Evolutionary conservation across 495 filamentous ascomycete genomes (phyloP).

Genomic region (Parathielavia hyrcaniae): DNA sequence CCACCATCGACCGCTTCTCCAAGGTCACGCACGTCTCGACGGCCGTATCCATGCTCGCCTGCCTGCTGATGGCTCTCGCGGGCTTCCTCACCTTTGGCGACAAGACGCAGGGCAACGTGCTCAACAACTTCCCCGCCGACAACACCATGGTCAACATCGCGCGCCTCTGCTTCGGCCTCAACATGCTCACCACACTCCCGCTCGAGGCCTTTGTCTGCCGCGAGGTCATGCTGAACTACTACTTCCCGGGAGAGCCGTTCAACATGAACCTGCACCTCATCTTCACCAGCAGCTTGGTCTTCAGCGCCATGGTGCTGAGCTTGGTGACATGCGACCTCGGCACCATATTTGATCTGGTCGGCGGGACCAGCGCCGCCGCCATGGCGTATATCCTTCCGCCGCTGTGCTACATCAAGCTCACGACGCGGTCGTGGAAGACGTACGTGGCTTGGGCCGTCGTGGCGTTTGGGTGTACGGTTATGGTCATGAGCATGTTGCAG

Average conservation of each 20-base stretch:
- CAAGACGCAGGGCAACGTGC: conserved; percentile 84
- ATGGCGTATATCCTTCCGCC: conserved; percentile 94
- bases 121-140: conserved; percentile 91
- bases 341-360: conserved; percentile 89
- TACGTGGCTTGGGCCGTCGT: conserved; percentile 62
- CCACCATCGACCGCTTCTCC: conserved; percentile 90
- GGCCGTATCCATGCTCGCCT: conserved; percentile 78
- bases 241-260: conserved; percentile 70
- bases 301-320: conserved; percentile 67
- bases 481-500: conserved; percentile 75
- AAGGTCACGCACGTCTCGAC: conserved; percentile 90
- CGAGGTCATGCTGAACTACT: conserved; percentile 94
- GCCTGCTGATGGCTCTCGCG: conserved; percentile 76
- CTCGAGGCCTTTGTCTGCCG: conserved; percentile 96
- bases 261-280: conserved; percentile 78
- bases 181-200: conserved; percentile 96
- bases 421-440: conserved; percentile 68
- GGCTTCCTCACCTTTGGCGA: conserved; percentile 93
- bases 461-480: conserved; percentile 72
- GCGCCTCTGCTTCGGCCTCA: conserved; percentile 87
- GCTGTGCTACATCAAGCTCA: conserved; percentile 89
- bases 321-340: conserved; percentile 89
- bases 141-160: conserved; percentile 93
- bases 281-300: conserved; percentile 72
- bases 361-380: conserved; percentile 87